These are phyloP conservation scores for Mimosa bimucronata DNA, from an alignment of 306 rosid species.

Conservation along the genomic window DNA sequence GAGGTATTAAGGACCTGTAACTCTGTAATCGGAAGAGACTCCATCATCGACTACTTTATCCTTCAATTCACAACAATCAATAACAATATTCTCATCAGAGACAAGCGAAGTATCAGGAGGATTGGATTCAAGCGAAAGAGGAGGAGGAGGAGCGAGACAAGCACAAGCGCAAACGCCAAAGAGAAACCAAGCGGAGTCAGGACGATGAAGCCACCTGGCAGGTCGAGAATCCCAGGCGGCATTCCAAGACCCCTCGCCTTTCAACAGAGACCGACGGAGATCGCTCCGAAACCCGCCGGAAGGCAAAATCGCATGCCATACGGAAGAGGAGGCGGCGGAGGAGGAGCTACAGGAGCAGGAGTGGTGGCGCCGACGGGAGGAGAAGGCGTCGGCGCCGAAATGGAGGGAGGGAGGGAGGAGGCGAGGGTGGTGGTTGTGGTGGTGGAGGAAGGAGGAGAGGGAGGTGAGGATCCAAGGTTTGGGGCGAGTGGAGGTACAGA, in stretches of 20 bases:
- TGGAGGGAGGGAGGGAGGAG: constrained; percentile 31
- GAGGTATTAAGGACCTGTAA: constrained; percentile 53
- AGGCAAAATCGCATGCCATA: constrained; percentile 89
- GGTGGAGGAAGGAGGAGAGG: constrained; percentile 48
- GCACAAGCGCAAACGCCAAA: constrained; percentile 88
- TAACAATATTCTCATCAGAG: neutral
- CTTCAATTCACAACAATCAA: constrained; percentile 26
- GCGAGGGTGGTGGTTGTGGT: constrained; percentile 38
- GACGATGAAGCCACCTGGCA: constrained; percentile 87
- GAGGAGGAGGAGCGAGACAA: constrained; percentile 64
- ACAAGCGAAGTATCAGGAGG: constrained; percentile 26
- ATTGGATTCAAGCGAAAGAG: constrained; percentile 35
- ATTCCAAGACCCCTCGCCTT: constrained; percentile 95
- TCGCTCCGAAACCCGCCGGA: constrained; percentile 41
- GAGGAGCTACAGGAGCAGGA: constrained; percentile 67
- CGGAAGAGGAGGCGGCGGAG: constrained; percentile 55
- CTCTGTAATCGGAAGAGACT: constrained; percentile 61
- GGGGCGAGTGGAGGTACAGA: constrained; percentile 51
- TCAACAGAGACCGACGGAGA: constrained; percentile 44
- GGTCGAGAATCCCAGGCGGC: constrained; percentile 93
- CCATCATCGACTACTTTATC: constrained; percentile 30
- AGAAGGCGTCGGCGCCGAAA: neutral
- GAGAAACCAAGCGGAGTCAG: constrained; percentile 89
- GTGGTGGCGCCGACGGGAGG: constrained; percentile 53
- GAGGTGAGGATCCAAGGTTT: constrained; percentile 62